Evolutionary conservation across 225 moss, liverwort and hornwort genomes (phyloP), one percentile per base, ranked within the genome.

Genomic region (Rhytidiadelphus loreus): DNA sequence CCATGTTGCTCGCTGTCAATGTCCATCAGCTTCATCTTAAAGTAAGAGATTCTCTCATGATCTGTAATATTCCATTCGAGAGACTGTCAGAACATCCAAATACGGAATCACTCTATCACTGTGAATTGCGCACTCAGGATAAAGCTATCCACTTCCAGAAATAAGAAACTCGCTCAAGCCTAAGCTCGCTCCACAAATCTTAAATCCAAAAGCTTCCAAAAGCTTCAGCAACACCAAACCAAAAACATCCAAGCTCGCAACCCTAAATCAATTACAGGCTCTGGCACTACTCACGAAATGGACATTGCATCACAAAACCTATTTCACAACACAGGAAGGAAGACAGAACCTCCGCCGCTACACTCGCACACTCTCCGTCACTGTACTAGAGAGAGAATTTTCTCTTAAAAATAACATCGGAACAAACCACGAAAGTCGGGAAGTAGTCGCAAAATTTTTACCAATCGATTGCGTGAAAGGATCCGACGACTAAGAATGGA

Each of bases 11-110:
- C 96, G 80, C 95, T 92, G 70, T 93, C 89, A 30, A 95, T 92
- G 55, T 93, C 94, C 94, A 96, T 93, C 89, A 96, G 88, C 91
- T 96, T 95, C 96, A 96, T 93, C 91, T 94, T 94, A 80, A 96
- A 95, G 82, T 90, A 93, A 13, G 89, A 95, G 35, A 93, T 90
- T 90, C 93, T 94, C 85, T 95, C 95, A 82, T 95, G 88, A 85
- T 92, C 96, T 96, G 92, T 79, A 90, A 58, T 50, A 74, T 66
- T 65, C 78, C 82, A 78, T 86, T 85, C 83, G 50, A 58, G 60
- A 28, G 21, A 83, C 50, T 29, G 58, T 86, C 83, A 92, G 56
- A 84, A 84, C 83, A 52, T 62, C 62, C 73, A 53, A 86, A 68
- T 26, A 18, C 66, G 37, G 19, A 57, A 14, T 9, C 43, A 69